Evolutionary conservation across 768 basidiomycete genomes (phyloP).

Genomic region (Russula abietina): DNA sequence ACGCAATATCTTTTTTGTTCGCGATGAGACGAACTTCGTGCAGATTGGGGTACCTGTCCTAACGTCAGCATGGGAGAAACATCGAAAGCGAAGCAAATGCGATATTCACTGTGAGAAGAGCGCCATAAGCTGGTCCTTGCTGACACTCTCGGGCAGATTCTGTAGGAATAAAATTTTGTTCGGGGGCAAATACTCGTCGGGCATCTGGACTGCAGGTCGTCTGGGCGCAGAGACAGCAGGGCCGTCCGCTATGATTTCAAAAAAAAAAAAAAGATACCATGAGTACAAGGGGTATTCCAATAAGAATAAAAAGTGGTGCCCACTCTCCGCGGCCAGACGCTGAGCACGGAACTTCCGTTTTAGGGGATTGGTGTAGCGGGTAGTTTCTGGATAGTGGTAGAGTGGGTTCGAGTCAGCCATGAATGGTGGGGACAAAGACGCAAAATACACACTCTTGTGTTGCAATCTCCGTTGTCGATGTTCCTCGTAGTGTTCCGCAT

Average conservation of each 20-base stretch:
- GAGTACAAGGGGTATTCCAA: slow-evolving; percentile 4
- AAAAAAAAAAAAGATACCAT: not conserved
- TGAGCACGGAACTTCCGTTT: slow-evolving; percentile 82
- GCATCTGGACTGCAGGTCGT: slow-evolving; percentile 90
- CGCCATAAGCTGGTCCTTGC: slow-evolving; percentile 84
- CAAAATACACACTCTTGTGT: slow-evolving; percentile 66
- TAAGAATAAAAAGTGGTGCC: slow-evolving; percentile 26
- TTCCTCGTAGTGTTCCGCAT: slow-evolving; percentile 58
- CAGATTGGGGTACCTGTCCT: slow-evolving; percentile 85
- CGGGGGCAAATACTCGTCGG: slow-evolving; percentile 98
- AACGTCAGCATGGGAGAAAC: not conserved
- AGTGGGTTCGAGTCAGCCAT: not conserved
- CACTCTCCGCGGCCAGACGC: slow-evolving; percentile 75
- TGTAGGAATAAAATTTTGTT: slow-evolving; percentile 99
- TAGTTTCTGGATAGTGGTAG: slow-evolving; percentile 46
- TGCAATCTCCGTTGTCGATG: slow-evolving; percentile 72
- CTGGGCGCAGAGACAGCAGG: slow-evolving; percentile 57
- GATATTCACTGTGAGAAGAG: slow-evolving; percentile 81
- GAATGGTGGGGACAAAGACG: slow-evolving; percentile 1
- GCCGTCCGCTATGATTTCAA: slow-evolving; percentile 53
- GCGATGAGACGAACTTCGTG: slow-evolving; percentile 98
- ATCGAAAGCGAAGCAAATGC: not conserved
- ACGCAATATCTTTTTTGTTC: slow-evolving; percentile 94
- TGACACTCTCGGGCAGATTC: slow-evolving; percentile 89
- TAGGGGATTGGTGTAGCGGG: slow-evolving; percentile 84